Conservation (phyloP, 169 alveolate species). For the Plasmodium gallinaceum region DNA sequence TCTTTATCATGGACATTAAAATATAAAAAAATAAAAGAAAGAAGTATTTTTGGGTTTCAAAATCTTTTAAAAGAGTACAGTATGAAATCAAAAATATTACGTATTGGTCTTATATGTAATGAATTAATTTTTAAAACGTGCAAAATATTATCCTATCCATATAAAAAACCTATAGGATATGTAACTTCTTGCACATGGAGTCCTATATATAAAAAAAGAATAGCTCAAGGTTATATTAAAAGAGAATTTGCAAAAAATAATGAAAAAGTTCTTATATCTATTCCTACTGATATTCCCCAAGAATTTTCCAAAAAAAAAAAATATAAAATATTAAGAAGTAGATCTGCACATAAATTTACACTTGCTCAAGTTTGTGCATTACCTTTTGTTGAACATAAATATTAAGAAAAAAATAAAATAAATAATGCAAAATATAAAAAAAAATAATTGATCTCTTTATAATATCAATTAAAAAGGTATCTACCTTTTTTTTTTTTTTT, state of each 20-base stretch:
- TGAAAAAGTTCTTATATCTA: constrained; percentile 71
- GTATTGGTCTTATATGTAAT: constrained; percentile 63
- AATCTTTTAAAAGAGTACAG: constrained; percentile 68
- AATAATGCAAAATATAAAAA: constrained; percentile 2
- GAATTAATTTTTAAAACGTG: constrained; percentile 74
- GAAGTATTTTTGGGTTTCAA: constrained; percentile 80
- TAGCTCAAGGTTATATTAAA: constrained; percentile 75
- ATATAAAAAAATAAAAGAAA: constrained; percentile 77
- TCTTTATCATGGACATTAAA: constrained; percentile 85
- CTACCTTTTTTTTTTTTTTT: not conserved
- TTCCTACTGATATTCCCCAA: constrained; percentile 71
- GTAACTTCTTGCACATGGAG: constrained; percentile 78
- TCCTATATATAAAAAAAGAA: constrained; percentile 66
- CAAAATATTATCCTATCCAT: constrained; percentile 74
- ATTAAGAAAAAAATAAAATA: constrained; percentile 46
- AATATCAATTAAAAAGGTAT: not conserved
- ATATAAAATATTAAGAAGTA: constrained; percentile 66
- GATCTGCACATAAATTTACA: constrained; percentile 69
- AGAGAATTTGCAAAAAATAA: constrained; percentile 77
- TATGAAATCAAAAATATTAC: constrained; percentile 46
- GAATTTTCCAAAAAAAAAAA: constrained; percentile 66
- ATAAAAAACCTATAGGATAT: constrained; percentile 66
- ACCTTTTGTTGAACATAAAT: constrained; percentile 65
- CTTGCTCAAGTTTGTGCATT: constrained; percentile 74
- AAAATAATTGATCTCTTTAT: not conserved